Conservation (phyloP, 768 basidiomycete species). For the Trametes villosa region DNA sequence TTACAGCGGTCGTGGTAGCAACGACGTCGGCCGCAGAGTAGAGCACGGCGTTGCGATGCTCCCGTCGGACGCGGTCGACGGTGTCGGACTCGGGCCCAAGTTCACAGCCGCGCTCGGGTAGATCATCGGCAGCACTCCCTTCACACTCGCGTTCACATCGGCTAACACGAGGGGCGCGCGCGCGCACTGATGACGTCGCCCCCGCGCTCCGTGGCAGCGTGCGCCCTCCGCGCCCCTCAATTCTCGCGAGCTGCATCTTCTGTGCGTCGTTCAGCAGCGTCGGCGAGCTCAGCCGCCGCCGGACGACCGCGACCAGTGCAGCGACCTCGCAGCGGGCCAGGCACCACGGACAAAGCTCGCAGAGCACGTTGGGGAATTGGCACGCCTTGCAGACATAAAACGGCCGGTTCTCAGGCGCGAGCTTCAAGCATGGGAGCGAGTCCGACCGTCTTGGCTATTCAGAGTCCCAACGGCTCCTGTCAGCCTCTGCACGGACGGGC, state of each 20-base stretch:
- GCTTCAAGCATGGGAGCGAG: conserved; percentile 30
- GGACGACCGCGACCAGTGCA: conserved; percentile 16
- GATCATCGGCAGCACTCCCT: conserved; percentile 1
- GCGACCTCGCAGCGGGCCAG: conserved; percentile 19
- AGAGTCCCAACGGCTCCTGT: not conserved
- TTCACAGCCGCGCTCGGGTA: conserved; percentile 14
- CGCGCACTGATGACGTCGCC: not conserved
- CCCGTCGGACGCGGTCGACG: conserved; percentile 20
- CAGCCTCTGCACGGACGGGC: not conserved
- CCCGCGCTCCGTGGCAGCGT: not conserved
- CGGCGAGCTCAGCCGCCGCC: conserved; percentile 30
- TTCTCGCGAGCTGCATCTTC: conserved; percentile 30
- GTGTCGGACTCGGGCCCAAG: not conserved
- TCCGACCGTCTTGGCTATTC: conserved; percentile 30
- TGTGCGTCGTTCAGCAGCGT: conserved; percentile 33
- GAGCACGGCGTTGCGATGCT: conserved; percentile 25
- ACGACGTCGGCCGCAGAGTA: conserved; percentile 25
- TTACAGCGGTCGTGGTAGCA: conserved; percentile 23
- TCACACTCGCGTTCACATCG: conserved; percentile 3
- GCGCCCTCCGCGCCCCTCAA: conserved; percentile 15
- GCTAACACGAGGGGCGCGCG: conserved; percentile 5
- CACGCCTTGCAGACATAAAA: conserved; percentile 30
- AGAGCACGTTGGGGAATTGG: conserved; percentile 26
- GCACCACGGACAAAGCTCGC: conserved; percentile 32
- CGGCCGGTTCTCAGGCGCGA: conserved; percentile 28